Evolutionary conservation across 2,329 filamentous ascomycete species (phyloP), one percentile per base, ranked within the genome.

Genomic region (Pseudocercospora macadamiae): DNA sequence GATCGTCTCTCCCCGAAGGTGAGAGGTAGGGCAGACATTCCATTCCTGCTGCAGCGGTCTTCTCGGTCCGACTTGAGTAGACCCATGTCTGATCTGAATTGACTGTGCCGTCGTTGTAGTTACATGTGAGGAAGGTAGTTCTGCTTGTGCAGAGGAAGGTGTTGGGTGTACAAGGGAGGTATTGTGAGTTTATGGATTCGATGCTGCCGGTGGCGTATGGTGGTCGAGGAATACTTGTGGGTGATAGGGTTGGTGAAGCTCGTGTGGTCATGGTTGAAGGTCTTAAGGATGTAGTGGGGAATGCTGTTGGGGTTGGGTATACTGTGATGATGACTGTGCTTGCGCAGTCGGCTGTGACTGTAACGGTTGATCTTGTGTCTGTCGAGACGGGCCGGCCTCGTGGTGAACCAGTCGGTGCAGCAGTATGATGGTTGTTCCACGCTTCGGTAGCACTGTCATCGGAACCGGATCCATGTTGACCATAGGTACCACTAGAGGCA

Each of bases 131-230:
- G 66, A 72, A 77, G 18, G 68, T 64, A 2, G 61, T 70, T 16
- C 54, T 25, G 3, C 67, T 71, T 25, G 70, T 71, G 72, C 76
- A 77, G 60, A 77, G 70, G 68, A 75, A 75, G n/a, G 72, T 71
- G 18, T 73, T 74, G 1, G 74, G 75, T 1, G 70, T 67, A 62
- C 75, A 78, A 30, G 74, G 73, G 1, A 74, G 68, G 56, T 72
- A 74, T 9, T 30, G 25, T 51, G 57, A 54, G 28, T 65, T 61
- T 16, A 69, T 63, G 47, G 47, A 10, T 34, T 49, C 47, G 26
- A 49, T 32, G 52, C 74, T 66, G 45, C 64, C 66, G 18, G 68
- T 67, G n/a, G 66, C 68, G 54, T 66, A 71, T 16, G 63, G 60
- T 45, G 66, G 66, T 37, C 42, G 58, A 25, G 51, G 19, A 14